phyloP scores from a whole-genome alignment of 306 rosid species.

The Alnus glutinosa region DNA sequence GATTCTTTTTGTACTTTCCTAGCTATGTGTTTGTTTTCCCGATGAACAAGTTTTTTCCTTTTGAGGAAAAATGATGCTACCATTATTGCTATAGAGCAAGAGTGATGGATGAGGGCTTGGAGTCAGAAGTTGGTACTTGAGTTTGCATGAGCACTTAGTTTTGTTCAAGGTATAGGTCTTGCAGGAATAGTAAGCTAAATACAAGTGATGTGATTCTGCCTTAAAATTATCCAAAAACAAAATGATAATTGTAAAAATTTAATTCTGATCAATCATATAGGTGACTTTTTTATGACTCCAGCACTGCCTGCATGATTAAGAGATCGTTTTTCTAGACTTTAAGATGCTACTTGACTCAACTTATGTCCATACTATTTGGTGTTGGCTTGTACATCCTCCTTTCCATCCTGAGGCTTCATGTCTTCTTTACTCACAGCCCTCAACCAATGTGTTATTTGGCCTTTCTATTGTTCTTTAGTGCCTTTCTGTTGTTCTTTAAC shows the following conservation, averaged over 20 bases:
- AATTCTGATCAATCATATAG: no score
- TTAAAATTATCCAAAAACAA: no score
- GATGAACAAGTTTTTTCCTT: no score
- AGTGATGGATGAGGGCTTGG: no score
- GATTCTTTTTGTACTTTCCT: no score
- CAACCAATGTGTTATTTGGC: neutral
- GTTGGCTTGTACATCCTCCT: neutral
- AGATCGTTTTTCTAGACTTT: neutral
- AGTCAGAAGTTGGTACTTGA: neutral
- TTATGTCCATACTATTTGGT: neutral
- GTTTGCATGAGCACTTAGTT: neutral
- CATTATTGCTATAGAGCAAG: no score
- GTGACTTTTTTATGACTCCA: neutral
- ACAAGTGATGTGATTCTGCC: no score
- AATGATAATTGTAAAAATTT: no score
- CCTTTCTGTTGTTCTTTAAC: neutral
- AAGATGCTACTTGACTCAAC: neutral
- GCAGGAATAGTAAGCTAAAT: no score
- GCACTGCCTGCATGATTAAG: neutral
- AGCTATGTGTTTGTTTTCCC: no score
- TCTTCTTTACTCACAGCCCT: neutral
- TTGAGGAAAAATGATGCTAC: no score
- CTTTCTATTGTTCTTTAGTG: neutral
- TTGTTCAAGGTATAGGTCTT: no score
- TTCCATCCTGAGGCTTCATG: neutral